phyloP scores from a whole-genome alignment of 2,329 filamentous ascomycete species.

The Penicillium palitans region DNA sequence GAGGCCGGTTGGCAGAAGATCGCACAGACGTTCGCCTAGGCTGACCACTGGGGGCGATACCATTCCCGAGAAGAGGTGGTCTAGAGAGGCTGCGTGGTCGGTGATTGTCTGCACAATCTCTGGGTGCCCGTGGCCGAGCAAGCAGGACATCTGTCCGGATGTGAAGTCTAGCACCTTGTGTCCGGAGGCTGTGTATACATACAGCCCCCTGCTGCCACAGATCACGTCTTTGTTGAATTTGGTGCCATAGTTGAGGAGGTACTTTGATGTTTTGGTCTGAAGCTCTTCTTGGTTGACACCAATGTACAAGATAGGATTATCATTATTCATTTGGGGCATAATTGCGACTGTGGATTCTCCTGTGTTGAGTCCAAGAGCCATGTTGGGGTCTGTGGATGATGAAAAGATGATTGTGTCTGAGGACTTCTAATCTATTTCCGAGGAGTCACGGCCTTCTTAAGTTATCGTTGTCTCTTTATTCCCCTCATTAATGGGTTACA shows the following conservation, averaged over 20 bases:
- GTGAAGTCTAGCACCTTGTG: conserved; percentile 57
- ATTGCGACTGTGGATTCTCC: not conserved
- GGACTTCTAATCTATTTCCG: not conserved
- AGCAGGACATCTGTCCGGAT: conserved; percentile 61
- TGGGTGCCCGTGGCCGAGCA: conserved; percentile 59
- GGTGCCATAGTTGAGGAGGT: conserved; percentile 13
- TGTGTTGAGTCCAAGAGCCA: not conserved
- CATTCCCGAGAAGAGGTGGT: conserved; percentile 64
- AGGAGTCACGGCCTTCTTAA: not conserved
- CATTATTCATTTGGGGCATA: not conserved
- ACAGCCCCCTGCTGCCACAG: conserved; percentile 12
- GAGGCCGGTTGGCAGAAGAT: conserved; percentile 50
- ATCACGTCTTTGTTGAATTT: conserved; percentile 16
- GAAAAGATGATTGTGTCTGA: too few species aligned
- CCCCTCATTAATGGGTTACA: not conserved
- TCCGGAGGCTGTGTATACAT: conserved; percentile 8
- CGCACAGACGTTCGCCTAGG: conserved; percentile 51
- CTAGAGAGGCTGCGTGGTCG: conserved; percentile 53
- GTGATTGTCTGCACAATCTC: conserved; percentile 58
- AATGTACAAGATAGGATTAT: not conserved
- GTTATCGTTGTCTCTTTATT: not conserved
- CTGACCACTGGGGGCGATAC: conserved; percentile 57
- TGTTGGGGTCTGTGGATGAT: not conserved
- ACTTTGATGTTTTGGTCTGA: conserved; percentile 3
- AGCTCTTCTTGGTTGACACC: conserved; percentile 6